Base-by-base conservation (phyloP, 1,284 basidiomycete genomes). In the Rhodofomes roseus region DNA sequence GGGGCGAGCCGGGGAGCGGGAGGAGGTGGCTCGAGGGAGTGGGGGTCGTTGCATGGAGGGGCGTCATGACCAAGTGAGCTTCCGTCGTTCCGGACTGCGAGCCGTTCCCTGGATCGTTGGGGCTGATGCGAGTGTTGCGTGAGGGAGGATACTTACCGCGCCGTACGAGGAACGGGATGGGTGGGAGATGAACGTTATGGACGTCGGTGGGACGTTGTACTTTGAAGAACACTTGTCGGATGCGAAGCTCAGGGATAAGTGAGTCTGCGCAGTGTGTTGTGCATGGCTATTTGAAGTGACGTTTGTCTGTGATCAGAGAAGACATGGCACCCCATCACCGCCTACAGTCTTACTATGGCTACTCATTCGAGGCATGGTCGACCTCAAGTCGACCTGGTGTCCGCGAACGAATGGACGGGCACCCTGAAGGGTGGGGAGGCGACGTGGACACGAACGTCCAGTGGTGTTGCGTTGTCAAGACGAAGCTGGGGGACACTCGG, bases 381-480 rank as follows among this genome's bases (percentile, higher is more conserved):
- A 94, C 92, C 0, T 80, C 85, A 1, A 68, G 73, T 18, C 63
- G 56, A 1, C 74, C 72, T 11, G 66, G 72, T 5, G 56, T 61
- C 22, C 66, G 63, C 44, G 68, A 69, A 31, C 61, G 62, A 55
- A 56, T 61, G 23, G 56, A 54, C n/a, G 62, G 61, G 22, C 64
- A 76, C 51, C 80, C 79, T 2, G 68, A 71, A 7, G 87, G 87
- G 0, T 96, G 94, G 93, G 83, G 90, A 56, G 92, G 91, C 0
- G 87, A 92, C 62, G 93, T 98, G 9, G 86, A 98, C 70, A 97
- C 93, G 4, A 98, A 98, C 69, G 86, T 93, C 0, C 96, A 98
- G 71, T 98, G 95, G 95, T 98, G 96, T 71, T 90, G 87, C 63
- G 87, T 99, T 27, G 91, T 96, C 50, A 92, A 93, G 71, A 95